Conservation (phyloP, 2,329 filamentous ascomycete species). For the Cladophialophora bantiana region DNA sequence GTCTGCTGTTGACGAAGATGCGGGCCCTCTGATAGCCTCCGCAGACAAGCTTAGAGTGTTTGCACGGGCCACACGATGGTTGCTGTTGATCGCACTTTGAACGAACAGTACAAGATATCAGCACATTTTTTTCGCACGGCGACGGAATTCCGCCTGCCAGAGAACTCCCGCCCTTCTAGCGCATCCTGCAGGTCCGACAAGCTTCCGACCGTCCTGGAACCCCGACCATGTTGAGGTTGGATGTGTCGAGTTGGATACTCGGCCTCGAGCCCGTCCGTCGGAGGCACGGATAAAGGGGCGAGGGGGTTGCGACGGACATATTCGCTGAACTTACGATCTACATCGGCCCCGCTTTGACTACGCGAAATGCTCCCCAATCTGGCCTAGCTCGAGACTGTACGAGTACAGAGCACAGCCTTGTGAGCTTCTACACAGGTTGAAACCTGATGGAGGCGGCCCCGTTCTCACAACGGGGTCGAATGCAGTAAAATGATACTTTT, state of each 20-base stretch:
- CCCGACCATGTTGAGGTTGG: slow-evolving; percentile 13
- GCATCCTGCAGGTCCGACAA: slow-evolving; percentile 19
- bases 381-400: background rate
- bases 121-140: background rate
- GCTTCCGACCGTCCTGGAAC: slow-evolving; percentile 24
- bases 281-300: background rate
- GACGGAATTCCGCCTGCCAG: background rate
- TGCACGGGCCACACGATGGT: slow-evolving; percentile 20
- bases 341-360: background rate
- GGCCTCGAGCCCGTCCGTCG: background rate
- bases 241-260: background rate
- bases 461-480: no score
- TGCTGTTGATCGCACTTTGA: slow-evolving; percentile 21
- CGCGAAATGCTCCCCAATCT: background rate
- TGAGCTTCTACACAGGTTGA: background rate
- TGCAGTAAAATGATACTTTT: no score
- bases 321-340: background rate
- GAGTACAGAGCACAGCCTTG: background rate
- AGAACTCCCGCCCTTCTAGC: slow-evolving; percentile 20
- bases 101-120: background rate
- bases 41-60: slow-evolving; percentile 13
- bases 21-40: slow-evolving; percentile 15
- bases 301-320: background rate
- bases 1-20: slow-evolving; percentile 20
- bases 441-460: no score